A percentile compares a stretch with the other conserved stretches of the same genome.
Evolutionary conservation across 306 rosid genomes (phyloP).

Genomic region (Lotus japonicus): DNA sequence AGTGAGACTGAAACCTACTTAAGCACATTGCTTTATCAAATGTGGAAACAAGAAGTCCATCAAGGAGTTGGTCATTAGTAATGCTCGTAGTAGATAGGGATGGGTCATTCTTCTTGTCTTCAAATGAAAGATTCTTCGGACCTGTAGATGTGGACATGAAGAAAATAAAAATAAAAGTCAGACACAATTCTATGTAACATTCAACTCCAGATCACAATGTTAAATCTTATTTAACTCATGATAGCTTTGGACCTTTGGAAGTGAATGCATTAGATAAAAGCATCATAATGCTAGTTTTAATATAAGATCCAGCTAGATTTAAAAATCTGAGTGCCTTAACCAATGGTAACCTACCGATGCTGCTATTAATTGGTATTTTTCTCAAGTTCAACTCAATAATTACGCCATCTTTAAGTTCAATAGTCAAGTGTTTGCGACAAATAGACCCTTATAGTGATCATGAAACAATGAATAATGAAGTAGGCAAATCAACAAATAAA

Average conservation of each 20-base stretch:
- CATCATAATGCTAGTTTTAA: not conserved
- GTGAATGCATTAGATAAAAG: not conserved
- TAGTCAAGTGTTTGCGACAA: not conserved
- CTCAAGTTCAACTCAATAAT: not conserved
- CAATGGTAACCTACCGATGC: slow-evolving; percentile 9
- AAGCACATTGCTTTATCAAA: slow-evolving; percentile 51
- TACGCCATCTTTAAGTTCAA: not conserved
- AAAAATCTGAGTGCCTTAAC: not conserved
- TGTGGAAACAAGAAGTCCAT: slow-evolving; percentile 52
- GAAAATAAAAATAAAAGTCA: not conserved
- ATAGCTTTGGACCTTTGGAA: not conserved
- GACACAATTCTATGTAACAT: not conserved
- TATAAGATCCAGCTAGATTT: not conserved
- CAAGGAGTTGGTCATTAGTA: slow-evolving; percentile 31
- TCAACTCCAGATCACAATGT: not conserved
- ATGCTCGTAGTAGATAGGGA: not conserved
- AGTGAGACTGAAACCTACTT: slow-evolving; percentile 56
- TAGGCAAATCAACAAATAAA: not conserved
- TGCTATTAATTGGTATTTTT: not conserved
- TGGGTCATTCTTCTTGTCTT: slow-evolving; percentile 7
- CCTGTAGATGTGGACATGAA: slow-evolving; percentile 18
- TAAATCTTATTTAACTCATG: not conserved
- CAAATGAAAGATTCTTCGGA: slow-evolving; percentile 9
- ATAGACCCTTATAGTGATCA: not conserved
- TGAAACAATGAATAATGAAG: not conserved